Percentiles rank a stretch among this genome's conserved stretches.
Conservation (phyloP, 2,329 filamentous ascomycete species). For the Ascochyta lentis region DNA sequence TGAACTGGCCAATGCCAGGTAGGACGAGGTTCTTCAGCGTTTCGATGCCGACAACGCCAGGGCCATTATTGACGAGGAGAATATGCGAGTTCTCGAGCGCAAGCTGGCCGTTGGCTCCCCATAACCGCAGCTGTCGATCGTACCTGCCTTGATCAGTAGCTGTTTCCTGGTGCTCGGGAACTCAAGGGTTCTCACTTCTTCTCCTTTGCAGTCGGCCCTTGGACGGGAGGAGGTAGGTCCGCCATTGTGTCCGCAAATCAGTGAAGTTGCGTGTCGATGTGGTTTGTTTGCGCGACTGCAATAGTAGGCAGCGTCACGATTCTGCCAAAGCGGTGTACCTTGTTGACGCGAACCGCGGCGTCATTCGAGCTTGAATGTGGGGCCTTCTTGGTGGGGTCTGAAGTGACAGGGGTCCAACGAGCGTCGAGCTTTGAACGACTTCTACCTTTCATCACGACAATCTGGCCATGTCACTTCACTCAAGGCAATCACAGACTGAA, state of each 20-base stretch:
- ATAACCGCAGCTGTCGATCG: constrained; percentile 91
- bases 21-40: constrained; percentile 96
- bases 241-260: constrained; percentile 34
- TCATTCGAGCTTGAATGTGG: constrained; percentile 3
- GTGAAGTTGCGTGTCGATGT: not conserved
- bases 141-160: constrained; percentile 64
- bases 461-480: too few relatives aligned
- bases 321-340: constrained; percentile 17
- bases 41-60: constrained; percentile 88
- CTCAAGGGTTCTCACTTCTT: constrained; percentile 52
- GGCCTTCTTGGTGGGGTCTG: constrained; percentile 4
- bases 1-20: constrained; percentile 88
- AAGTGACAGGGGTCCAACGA: not conserved
- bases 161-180: not conserved
- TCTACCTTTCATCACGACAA: too few relatives aligned
- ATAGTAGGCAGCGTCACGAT: constrained; percentile 13
- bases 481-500: too few relatives aligned
- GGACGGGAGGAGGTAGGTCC: constrained; percentile 49
- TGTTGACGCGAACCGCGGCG: constrained; percentile 1
- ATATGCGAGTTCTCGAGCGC: constrained; percentile 91
- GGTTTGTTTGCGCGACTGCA: constrained; percentile 4
- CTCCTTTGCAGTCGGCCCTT: constrained; percentile 55
- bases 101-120: constrained; percentile 90
- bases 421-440: too few relatives aligned
- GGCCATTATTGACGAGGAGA: constrained; percentile 84